Evolutionary conservation across 495 filamentous ascomycete species (phyloP), one percentile per base, ranked within the genome.

Genomic region (Podospora anserina): DNA sequence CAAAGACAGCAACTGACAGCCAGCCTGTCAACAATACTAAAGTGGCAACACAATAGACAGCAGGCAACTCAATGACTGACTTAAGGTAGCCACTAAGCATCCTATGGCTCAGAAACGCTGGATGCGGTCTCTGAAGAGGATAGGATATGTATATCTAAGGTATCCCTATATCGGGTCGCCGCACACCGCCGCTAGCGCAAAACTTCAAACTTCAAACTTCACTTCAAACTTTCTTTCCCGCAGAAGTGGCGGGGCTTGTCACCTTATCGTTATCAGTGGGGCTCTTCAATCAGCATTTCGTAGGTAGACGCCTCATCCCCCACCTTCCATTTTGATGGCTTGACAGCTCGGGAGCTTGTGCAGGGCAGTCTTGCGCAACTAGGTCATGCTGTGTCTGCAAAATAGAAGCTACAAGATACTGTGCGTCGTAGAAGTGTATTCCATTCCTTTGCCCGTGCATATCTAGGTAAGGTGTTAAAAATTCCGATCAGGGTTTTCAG

Each of bases 231-330:
- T 57, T 53, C 20, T 32, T 32, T 49, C 9, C 13, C 7, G 13
- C 39, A 49, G 39, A 49, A 1, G 39, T 49, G 39, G 39, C 39
- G 39, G 39, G 39, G 39, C 39, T 49, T 49, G 39, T 49, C 9
- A 55, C 18, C 65, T 66, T 66, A 60, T 66, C 65, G 32, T 49
- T 61, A 66, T 61, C 65, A n/a, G 57, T 53, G n/a, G 57, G 27
- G n/a, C 55, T 20, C 19, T 49, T 13, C 39, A 13, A 13, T 49
- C 39, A 49, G 15, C 39, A 49, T 49, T 49, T 49, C 39, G 39
- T 49, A 49, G 39, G 39, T 23, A 2, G 23, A 23, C 23, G 23
- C 23, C 23, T 2, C 39, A 49, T 49, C 39, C 39, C 39, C 39
- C 39, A 49, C 39, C 39, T 49, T 49, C 39, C 39, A 59, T 59